Conservation (phyloP, 2,329 filamentous ascomycete genomes). For the Paecilomyces sp. region DNA sequence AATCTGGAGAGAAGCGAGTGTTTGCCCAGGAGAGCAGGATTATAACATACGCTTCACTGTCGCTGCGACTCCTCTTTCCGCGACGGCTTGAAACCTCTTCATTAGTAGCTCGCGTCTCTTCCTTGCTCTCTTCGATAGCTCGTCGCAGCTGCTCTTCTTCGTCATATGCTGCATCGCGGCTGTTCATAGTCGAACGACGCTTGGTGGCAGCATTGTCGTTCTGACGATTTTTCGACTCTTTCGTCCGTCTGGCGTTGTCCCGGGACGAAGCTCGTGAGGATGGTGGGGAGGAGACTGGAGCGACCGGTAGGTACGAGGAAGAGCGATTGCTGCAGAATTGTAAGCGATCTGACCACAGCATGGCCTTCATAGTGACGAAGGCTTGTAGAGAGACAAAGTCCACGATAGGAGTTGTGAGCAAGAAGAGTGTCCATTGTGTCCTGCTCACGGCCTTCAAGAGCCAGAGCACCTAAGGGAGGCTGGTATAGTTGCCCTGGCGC, state of each 20-base stretch:
- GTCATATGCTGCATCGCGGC: conserved; percentile 87
- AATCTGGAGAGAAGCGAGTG: conserved; percentile 1
- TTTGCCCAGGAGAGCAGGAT: background rate
- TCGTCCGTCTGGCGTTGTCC: conserved; percentile 30
- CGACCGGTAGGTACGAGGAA: conserved; percentile 57
- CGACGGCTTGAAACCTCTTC: conserved; percentile 55
- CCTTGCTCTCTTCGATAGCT: conserved; percentile 92
- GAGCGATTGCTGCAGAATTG: conserved; percentile 48
- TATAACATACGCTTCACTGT: conserved; percentile 83
- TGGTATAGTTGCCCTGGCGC: background rate
- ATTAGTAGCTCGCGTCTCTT: conserved; percentile 54
- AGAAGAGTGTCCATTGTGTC: background rate
- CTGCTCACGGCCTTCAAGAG: background rate
- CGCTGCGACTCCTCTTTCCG: conserved; percentile 77
- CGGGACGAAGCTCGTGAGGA: conserved; percentile 36
- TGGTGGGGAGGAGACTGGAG: conserved; percentile 39
- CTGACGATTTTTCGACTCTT: conserved; percentile 39
- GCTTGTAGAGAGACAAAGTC: background rate
- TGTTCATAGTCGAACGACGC: conserved; percentile 94
- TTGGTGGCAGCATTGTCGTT: conserved; percentile 59
- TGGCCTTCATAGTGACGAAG: background rate
- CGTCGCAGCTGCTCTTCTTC: conserved; percentile 84
- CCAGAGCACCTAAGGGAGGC: background rate
- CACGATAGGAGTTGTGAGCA: background rate
- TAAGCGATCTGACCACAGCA: conserved; percentile 20